A percentile compares a stretch with the other conserved stretches of the same genome.
Evolutionary conservation across 1,284 basidiomycete species (phyloP).

Genomic region (Flammula alnicola): DNA sequence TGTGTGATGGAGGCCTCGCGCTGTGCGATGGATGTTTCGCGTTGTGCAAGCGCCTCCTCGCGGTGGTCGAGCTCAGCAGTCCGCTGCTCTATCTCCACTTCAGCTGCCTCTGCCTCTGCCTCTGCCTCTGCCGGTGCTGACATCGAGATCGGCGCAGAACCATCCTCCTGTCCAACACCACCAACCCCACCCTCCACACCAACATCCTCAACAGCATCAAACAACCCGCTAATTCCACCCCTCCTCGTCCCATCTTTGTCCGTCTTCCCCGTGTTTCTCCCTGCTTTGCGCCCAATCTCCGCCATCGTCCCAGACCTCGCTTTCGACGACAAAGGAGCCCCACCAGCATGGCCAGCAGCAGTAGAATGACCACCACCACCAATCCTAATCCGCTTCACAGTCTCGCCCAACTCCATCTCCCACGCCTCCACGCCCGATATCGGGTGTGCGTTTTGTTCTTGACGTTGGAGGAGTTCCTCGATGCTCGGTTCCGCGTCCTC

Average conservation of each 20-base stretch:
- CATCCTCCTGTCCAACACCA: no score
- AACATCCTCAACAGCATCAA: slow-evolving; percentile 15
- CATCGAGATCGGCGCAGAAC: no score
- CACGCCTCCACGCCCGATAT: slow-evolving; percentile 29
- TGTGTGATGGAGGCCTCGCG: no score
- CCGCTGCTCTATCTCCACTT: no score
- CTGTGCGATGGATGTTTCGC: no score
- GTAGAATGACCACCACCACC: no score
- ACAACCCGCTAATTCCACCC: slow-evolving; percentile 21
- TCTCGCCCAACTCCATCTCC: slow-evolving; percentile 35
- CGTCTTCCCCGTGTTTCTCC: slow-evolving; percentile 6
- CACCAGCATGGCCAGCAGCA: no score
- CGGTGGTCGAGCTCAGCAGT: no score
- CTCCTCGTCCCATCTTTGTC: slow-evolving; percentile 3
- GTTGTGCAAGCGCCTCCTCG: no score
- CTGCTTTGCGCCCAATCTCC: slow-evolving; percentile 19
- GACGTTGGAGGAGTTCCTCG: slow-evolving; percentile 45
- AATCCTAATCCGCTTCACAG: slow-evolving; percentile 30
- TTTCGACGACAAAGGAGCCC: no score
- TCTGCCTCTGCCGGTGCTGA: no score
- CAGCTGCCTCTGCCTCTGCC: no score
- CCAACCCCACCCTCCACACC: background rate
- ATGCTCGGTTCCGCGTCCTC: slow-evolving; percentile 49
- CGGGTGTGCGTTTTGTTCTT: background rate
- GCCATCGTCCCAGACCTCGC: background rate